phyloP scores from a whole-genome alignment of 2,329 filamentous ascomycete species.

The Clarireedia hainanense region DNA sequence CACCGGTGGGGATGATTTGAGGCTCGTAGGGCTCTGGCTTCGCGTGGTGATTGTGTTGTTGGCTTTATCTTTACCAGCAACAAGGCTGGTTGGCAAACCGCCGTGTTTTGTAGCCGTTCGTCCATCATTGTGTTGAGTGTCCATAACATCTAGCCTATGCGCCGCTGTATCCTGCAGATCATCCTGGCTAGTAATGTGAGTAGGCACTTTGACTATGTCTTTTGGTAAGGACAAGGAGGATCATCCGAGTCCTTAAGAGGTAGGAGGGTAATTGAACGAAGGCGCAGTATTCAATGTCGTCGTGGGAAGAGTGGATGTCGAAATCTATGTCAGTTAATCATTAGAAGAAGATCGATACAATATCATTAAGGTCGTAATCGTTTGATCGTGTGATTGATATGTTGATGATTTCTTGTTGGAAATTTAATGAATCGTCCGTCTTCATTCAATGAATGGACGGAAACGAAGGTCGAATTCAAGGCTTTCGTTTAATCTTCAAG shows the following conservation, averaged over 20 bases:
- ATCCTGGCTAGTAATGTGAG: slow-evolving; percentile 23
- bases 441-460: background rate
- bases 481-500: no score
- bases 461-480: no score
- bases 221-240: slow-evolving; percentile 26
- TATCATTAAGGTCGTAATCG: slow-evolving; percentile 10
- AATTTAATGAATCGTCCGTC: background rate
- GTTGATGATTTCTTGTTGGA: background rate
- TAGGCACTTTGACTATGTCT: slow-evolving; percentile 29
- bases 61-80: slow-evolving; percentile 17
- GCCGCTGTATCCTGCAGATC: slow-evolving; percentile 25
- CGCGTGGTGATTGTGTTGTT: slow-evolving; percentile 14
- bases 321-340: background rate
- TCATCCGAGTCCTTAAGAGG: slow-evolving; percentile 19
- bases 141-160: slow-evolving; percentile 28
- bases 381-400: slow-evolving; percentile 3
- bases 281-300: background rate
- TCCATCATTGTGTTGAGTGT: slow-evolving; percentile 23
- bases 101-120: slow-evolving; percentile 16
- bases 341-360: background rate
- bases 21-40: slow-evolving; percentile 22
- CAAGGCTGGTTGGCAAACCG: slow-evolving; percentile 15
- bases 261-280: background rate
- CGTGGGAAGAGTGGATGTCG: background rate
- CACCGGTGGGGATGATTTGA: slow-evolving; percentile 27